Evolutionary conservation across 306 rosid species (phyloP).

Genomic region (Rosa chinensis): DNA sequence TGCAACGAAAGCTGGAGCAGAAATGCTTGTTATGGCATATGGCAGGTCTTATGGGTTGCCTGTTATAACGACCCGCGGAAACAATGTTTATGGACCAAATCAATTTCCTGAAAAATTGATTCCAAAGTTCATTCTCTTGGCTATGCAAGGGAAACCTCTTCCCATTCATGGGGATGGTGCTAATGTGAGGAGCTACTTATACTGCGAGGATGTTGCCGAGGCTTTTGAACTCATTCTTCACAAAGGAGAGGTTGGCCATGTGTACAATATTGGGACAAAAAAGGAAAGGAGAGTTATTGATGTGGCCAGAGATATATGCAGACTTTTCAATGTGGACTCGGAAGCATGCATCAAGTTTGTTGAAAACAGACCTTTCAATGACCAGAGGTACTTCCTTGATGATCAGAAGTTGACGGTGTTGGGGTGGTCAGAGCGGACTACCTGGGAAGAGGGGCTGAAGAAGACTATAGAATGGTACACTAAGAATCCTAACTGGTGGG

Average conservation of each 20-base stretch:
- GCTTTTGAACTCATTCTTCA: constrained; percentile 92
- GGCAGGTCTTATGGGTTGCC: constrained; percentile 88
- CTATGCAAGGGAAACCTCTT: constrained; percentile 83
- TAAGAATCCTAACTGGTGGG: constrained; percentile 89
- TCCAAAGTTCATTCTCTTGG: constrained; percentile 87
- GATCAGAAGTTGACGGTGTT: constrained; percentile 72
- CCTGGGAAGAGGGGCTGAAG: constrained; percentile 88
- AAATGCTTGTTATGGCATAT: constrained; percentile 97
- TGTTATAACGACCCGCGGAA: constrained; percentile 88
- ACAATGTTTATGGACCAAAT: constrained; percentile 89
- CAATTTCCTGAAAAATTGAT: constrained; percentile 89
- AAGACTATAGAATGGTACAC: constrained; percentile 88
- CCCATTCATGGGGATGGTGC: constrained; percentile 96
- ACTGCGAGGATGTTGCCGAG: constrained; percentile 94
- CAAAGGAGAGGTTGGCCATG: constrained; percentile 95
- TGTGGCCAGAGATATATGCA: constrained; percentile 81
- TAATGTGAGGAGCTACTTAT: constrained; percentile 85
- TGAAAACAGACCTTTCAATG: constrained; percentile 90
- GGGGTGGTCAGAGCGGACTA: constrained; percentile 88
- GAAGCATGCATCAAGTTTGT: constrained; percentile 75
- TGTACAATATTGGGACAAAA: constrained; percentile 83
- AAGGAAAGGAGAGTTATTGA: constrained; percentile 89
- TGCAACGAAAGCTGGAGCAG: constrained; percentile 93
- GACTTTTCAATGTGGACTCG: constrained; percentile 58
- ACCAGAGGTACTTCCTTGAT: constrained; percentile 82